Evolutionary conservation across 495 filamentous ascomycete species (phyloP).

Genomic region (Hypoxylon trugodes): DNA sequence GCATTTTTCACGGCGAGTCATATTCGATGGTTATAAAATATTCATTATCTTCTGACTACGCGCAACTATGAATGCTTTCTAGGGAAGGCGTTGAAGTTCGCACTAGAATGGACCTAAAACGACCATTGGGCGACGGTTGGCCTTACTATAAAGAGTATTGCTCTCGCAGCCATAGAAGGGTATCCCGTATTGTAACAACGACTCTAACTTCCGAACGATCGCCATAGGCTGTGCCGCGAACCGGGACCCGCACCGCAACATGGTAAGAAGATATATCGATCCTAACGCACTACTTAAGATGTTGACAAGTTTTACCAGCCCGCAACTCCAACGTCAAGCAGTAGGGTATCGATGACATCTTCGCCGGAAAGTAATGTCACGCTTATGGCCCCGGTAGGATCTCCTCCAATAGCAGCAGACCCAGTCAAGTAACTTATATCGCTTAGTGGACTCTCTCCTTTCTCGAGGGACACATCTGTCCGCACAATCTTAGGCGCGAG

Average conservation of each 20-base stretch:
- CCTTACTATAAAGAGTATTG: conserved; percentile 23
- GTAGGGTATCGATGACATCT: conserved; percentile 34
- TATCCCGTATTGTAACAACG: too few species aligned
- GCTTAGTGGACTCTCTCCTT: conserved; percentile 11
- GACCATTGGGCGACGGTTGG: conserved; percentile 23
- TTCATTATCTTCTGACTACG: conserved; percentile 2
- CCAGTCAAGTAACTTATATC: conserved; percentile 32
- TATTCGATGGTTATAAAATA: conserved; percentile 9
- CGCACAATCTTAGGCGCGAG: conserved; percentile 41
- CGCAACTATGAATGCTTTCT: conserved; percentile 2
- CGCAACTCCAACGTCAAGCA: conserved; percentile 37
- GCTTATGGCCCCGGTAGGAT: conserved; percentile 34
- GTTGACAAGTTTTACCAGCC: conserved; percentile 34
- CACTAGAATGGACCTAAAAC: background rate
- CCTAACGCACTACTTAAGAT: too few species aligned
- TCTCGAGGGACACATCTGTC: conserved; percentile 18
- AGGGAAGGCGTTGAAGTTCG: background rate
- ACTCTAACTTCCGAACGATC: too few species aligned
- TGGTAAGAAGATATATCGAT: too few species aligned
- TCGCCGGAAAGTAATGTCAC: conserved; percentile 25
- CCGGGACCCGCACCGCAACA: too few species aligned
- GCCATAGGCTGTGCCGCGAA: too few species aligned
- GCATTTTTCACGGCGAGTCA: conserved; percentile 11
- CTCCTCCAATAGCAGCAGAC: conserved; percentile 16
- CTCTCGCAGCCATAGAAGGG: background rate